Conservation (phyloP, 2,329 filamentous ascomycete species). For the Neofusicoccum ribis region DNA sequence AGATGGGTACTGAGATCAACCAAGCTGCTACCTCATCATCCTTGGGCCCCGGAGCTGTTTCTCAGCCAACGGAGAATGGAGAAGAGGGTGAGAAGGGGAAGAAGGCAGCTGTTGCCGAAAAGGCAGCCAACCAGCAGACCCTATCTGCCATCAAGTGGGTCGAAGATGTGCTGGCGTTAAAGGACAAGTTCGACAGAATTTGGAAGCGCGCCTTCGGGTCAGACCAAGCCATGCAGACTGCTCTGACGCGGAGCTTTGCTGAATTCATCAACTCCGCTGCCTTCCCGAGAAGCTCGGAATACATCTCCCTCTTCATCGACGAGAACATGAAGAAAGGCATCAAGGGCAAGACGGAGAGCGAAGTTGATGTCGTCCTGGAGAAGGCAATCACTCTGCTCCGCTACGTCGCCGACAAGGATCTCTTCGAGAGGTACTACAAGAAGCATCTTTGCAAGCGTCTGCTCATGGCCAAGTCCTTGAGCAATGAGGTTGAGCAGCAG, state of each 20-base stretch:
- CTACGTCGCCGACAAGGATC: slow-evolving; percentile 87
- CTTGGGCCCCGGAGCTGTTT: slow-evolving; percentile 30
- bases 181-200: slow-evolving; percentile 85
- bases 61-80: slow-evolving; percentile 31
- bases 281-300: slow-evolving; percentile 84
- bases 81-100: slow-evolving; percentile 55
- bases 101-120: slow-evolving; percentile 46
- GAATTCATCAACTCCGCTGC: slow-evolving; percentile 79
- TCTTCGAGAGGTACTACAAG: slow-evolving; percentile 98
- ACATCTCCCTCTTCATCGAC: slow-evolving; percentile 93
- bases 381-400: slow-evolving; percentile 86
- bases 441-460: slow-evolving; percentile 89
- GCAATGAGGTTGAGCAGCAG: slow-evolving; percentile 87
- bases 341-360: slow-evolving; percentile 85
- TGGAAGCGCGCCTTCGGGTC: slow-evolving; percentile 71
- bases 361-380: slow-evolving; percentile 81
- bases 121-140: slow-evolving; percentile 72
- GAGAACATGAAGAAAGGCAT: slow-evolving; percentile 94
- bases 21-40: slow-evolving; percentile 47
- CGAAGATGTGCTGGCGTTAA: slow-evolving; percentile 80
- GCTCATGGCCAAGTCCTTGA: slow-evolving; percentile 85
- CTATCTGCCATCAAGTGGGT: slow-evolving; percentile 92
- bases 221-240: slow-evolving; percentile 76
- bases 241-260: slow-evolving; percentile 81
- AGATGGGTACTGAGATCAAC: slow-evolving; percentile 83